These are phyloP conservation scores for Ascosphaera apis DNA, from an alignment of 2,329 filamentous ascomycete genomes.

Conservation along the genomic window DNA sequence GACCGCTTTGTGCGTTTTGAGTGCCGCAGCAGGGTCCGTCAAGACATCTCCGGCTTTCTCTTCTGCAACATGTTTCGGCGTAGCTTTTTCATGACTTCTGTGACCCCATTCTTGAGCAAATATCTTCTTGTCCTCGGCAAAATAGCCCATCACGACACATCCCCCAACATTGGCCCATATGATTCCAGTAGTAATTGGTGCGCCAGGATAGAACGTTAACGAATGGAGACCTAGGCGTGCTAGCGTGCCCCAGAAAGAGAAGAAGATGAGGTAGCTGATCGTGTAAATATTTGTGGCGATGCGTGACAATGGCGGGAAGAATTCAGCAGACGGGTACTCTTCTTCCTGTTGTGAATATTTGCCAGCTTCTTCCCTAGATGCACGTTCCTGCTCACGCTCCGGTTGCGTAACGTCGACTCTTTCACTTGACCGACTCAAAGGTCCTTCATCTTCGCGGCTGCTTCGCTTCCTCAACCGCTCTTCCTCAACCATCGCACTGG, in stretches of 20 bases:
- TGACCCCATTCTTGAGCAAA: slow-evolving; percentile 46
- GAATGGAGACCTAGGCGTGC: slow-evolving; percentile 60
- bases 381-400: background rate
- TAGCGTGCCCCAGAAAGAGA: slow-evolving; percentile 64
- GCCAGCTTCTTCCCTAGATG: too few species aligned
- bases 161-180: slow-evolving; percentile 79
- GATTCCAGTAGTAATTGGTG: slow-evolving; percentile 49
- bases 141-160: slow-evolving; percentile 63
- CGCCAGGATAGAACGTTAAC: slow-evolving; percentile 55
- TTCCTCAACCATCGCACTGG: background rate
- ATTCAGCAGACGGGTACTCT: background rate
- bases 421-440: background rate
- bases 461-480: background rate
- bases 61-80: slow-evolving; percentile 6
- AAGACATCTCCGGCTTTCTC: slow-evolving; percentile 2
- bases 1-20: slow-evolving; percentile 33
- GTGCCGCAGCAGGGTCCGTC: slow-evolving; percentile 15
- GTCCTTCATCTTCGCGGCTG: background rate
- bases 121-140: slow-evolving; percentile 53
- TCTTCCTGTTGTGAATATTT: background rate
- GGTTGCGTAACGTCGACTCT: background rate
- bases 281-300: slow-evolving; percentile 41
- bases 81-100: slow-evolving; percentile 16
- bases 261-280: slow-evolving; percentile 62
- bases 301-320: slow-evolving; percentile 19